Evolutionary conservation across 176 grass and related monocot genomes (phyloP).

Genomic region (Paspalum notatum): DNA sequence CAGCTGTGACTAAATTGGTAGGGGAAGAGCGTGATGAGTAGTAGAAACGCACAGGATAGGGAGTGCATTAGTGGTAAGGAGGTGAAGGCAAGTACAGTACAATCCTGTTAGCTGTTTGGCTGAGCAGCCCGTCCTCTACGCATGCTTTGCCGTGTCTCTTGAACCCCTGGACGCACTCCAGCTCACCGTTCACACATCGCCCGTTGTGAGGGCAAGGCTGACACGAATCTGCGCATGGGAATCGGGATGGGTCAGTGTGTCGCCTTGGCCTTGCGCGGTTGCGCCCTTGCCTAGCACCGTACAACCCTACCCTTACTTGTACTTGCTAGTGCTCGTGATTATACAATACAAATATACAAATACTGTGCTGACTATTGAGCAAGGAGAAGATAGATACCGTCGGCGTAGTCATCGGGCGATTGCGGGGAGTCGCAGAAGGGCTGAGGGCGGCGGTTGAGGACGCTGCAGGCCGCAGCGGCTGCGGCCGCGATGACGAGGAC

Average conservation of each 20-base stretch:
- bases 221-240: conserved; percentile 58
- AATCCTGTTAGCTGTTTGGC: conserved; percentile 59
- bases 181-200: conserved; percentile 54
- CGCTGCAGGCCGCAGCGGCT: conserved; percentile 55
- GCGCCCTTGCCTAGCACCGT: too few species aligned
- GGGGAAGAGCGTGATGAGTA: conserved; percentile 18
- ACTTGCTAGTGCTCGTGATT: too few species aligned
- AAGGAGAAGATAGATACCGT: conserved; percentile 37
- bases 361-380: not conserved
- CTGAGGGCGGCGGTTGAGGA: conserved; percentile 57
- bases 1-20: conserved; percentile 57
- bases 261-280: too few species aligned
- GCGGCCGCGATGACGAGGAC: conserved; percentile 78
- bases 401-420: conserved; percentile 29
- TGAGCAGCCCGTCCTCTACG: conserved; percentile 75
- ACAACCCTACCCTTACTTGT: too few species aligned
- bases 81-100: conserved; percentile 42
- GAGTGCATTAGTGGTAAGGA: not conserved
- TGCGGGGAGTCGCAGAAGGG: conserved; percentile 73
- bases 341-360: too few species aligned
- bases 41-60: not conserved
- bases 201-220: conserved; percentile 74
- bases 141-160: conserved; percentile 62
- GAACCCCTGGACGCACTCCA: conserved; percentile 74
- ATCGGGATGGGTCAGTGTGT: not conserved